Base-by-base conservation (phyloP, 106 monocot genomes). In the Dendrobium chrysotoxum region DNA sequence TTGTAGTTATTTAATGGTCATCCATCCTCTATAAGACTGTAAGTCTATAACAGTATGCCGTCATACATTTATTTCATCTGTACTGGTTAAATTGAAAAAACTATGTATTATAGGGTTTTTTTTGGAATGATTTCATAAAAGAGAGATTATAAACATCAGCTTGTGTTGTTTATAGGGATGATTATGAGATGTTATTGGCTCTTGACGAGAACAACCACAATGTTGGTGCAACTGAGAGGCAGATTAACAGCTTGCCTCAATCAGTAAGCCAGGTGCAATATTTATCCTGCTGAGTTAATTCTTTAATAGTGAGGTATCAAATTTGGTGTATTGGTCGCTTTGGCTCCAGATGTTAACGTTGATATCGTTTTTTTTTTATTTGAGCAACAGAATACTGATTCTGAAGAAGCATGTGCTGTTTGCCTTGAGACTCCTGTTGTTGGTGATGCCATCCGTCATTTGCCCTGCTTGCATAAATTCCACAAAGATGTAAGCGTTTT, bases 401-500 rank as follows among this genome's bases (percentile, higher is more conserved):
- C 70, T 61, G 88, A 92, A 82, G 93, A 96, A 82, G 76, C 85
- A 23, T 96, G 96, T 84, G 86, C 80, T 28, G 83, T 96, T 67
- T 96, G 96, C 80, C 90, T 93, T 17, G 96, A 96, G 66, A 25
- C 31, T 6, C 96, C 96, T 28, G 55, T 85, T 26, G 16, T 85
- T 74, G 93, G 93, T 30, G 96, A 91, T 38, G 83, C 80, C 23
- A 87, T 96, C 64, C 88, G 96, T 4, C 93, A 93, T 87, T 81
- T 96, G 40, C 93, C 93, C 7, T 96, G 96, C 87, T 76, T 96
- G 53, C 96, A 96, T 67, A 96, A 93, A 80, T 96, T 96, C 46
- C 96, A 96, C 84, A 93, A 90, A 90, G 87, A 92, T 15, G 96
- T 96, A 86, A 72, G 76, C 50, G 44, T 12, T n/a, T 39, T 44